These are phyloP conservation scores for Kodamaea sp. DNA, from an alignment of 1,139 yeast species.

Conservation along the genomic window DNA sequence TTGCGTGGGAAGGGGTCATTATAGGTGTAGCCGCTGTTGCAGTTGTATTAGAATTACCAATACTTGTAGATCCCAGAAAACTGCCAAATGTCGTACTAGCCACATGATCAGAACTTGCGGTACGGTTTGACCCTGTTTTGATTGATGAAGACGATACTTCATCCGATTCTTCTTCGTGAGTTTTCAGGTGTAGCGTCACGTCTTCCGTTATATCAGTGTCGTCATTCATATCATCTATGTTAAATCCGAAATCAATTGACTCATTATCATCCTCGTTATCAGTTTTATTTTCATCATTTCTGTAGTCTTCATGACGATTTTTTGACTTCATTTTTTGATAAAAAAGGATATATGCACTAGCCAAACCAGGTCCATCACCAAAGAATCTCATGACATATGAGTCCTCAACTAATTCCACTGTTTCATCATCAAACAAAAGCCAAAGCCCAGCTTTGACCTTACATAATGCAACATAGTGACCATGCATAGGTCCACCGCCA, in stretches of 20 bases:
- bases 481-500: slow-evolving; percentile 98
- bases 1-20: background rate
- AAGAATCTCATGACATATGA: slow-evolving; percentile 79
- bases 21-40: too few relatives aligned
- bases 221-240: slow-evolving; percentile 29
- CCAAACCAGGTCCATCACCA: slow-evolving; percentile 85
- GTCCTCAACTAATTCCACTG: slow-evolving; percentile 86
- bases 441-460: slow-evolving; percentile 80
- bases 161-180: background rate
- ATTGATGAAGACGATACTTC: background rate
- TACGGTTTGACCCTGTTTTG: background rate
- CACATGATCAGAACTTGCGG: background rate
- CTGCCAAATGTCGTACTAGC: background rate
- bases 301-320: slow-evolving; percentile 19
- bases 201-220: slow-evolving; percentile 17
- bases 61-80: background rate
- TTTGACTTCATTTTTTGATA: slow-evolving; percentile 41
- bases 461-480: slow-evolving; percentile 87
- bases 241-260: slow-evolving; percentile 33
- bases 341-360: slow-evolving; percentile 87
- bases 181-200: background rate
- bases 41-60: too few relatives aligned
- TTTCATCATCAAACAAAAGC: slow-evolving; percentile 92
- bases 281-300: slow-evolving; percentile 18
- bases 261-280: slow-evolving; percentile 36